These are phyloP conservation scores for Lentinula edodes DNA, from an alignment of 768 basidiomycete genomes.

Conservation along the genomic window DNA sequence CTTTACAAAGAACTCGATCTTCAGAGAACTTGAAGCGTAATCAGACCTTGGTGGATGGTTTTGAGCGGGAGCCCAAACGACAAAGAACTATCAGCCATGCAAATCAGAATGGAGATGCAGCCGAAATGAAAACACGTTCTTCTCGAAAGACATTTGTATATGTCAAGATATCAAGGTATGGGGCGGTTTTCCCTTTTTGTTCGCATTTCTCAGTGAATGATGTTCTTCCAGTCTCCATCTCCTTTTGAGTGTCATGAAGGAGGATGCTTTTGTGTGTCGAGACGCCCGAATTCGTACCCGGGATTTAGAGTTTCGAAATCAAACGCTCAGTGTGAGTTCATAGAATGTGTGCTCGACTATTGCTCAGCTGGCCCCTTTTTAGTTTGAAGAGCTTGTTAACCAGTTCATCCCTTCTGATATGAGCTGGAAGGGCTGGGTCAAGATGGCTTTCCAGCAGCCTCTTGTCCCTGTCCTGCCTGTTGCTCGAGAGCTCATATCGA, in stretches of 20 bases:
- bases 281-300: slow-evolving; percentile 78
- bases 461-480: slow-evolving; percentile 74
- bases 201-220: slow-evolving; percentile 13
- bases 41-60: slow-evolving; percentile 6
- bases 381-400: slow-evolving; percentile 78
- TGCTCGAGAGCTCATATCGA: slow-evolving; percentile 70
- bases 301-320: slow-evolving; percentile 74
- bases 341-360: background rate
- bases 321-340: slow-evolving; percentile 69
- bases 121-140: slow-evolving; percentile 80
- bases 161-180: slow-evolving; percentile 68
- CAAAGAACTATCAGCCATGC: slow-evolving; percentile 1
- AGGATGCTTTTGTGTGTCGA: slow-evolving; percentile 79
- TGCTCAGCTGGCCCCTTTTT: background rate
- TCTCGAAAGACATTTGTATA: slow-evolving; percentile 79
- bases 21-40: slow-evolving; percentile 26
- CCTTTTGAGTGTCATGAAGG: slow-evolving; percentile 72
- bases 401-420: slow-evolving; percentile 76
- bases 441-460: slow-evolving; percentile 78
- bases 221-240: slow-evolving; percentile 50
- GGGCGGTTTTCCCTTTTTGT: slow-evolving; percentile 7
- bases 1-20: slow-evolving; percentile 34
- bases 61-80: slow-evolving; percentile 12
- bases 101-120: slow-evolving; percentile 49
- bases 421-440: slow-evolving; percentile 78